Evolutionary conservation across 2,329 filamentous ascomycete species (phyloP), one percentile per base, ranked within the genome.

Genomic region (Ceratocystiopsis minuta): DNA sequence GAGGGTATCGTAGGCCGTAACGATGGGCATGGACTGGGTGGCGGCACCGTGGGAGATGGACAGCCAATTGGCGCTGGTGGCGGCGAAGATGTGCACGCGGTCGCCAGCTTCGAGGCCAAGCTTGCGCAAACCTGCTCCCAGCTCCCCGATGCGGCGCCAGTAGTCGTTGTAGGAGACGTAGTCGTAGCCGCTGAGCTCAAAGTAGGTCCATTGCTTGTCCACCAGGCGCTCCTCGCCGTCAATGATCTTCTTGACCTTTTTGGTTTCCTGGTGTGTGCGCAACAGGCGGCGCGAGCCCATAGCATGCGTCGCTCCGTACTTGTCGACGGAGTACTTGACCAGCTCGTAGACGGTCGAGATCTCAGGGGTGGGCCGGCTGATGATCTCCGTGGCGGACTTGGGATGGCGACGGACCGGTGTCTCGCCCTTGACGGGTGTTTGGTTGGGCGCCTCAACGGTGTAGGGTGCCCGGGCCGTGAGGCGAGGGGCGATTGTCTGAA

Each of bases 181-280:
- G 46, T 75, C 71, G 65, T 88, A 92, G 40, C 66, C 67, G 56
- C 79, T 80, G 52, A 88, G 74, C 65, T 92, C 84, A 57, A 84
- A 90, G 61, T 81, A 92, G 43, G 78, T 80, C 84, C 84, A 92
- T 55, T 83, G 48, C 74, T 92, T 92, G 58, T 88, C 80, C 24
- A 87, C 72, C 60, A 86, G 73, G 53, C 72, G 64, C 66, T 88
- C 79, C 54, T 78, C 70, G 49, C 84, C 84, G 57, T 90, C 81
- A 37, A 92, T 65, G 44, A 86, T 69, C 69, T 87, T 90, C 72
- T 88, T 90, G 57, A 92, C 65, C 68, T 85, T 88, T 68, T 88
- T 92, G 53, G 75, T 81, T 63, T 92, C 84, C 51, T 78, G 70
- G 58, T 90, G 83, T 33, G 76, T 79, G 59, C 79, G 72, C 60